Evolutionary conservation across 176 grass and related monocot genomes (phyloP).

Genomic region (Oryza rufipogon): DNA sequence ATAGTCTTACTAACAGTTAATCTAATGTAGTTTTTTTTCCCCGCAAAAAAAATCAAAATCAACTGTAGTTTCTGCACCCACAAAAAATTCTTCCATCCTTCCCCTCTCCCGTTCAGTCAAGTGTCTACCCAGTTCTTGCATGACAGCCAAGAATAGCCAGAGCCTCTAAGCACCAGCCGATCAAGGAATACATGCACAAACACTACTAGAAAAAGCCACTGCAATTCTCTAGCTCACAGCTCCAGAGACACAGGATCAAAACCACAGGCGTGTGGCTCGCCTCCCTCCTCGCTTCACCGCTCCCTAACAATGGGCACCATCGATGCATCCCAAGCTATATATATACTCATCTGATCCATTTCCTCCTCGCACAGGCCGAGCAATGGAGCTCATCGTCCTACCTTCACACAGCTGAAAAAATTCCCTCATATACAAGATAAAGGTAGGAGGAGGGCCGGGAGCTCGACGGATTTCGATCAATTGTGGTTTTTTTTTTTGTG

Average conservation of each 20-base stretch:
- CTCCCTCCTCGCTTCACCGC: slow-evolving; percentile 45
- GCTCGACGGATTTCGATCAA: neutral
- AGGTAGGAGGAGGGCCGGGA: slow-evolving; percentile 46
- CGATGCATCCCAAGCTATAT: slow-evolving; percentile 19
- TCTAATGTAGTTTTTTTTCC: too few relatives aligned
- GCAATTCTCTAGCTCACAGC: neutral
- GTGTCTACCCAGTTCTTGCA: neutral
- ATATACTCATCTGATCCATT: neutral
- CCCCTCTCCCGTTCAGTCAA: too few relatives aligned
- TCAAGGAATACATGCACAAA: neutral
- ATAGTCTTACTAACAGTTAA: too few relatives aligned
- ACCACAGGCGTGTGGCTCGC: slow-evolving; percentile 32
- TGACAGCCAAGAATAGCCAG: slow-evolving; percentile 28
- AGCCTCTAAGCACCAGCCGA: neutral
- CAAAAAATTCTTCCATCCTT: too few relatives aligned
- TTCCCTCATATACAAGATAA: neutral
- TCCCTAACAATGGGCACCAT: slow-evolving; percentile 39
- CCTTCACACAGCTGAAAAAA: slow-evolving; percentile 32
- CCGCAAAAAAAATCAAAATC: too few relatives aligned
- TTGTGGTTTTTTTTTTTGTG: neutral
- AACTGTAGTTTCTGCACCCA: too few relatives aligned
- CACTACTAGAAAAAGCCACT: neutral
- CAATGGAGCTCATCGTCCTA: slow-evolving; percentile 63
- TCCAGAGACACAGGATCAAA: neutral
- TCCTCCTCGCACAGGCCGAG: slow-evolving; percentile 13